Percentiles rank a stretch among this genome's conserved stretches.
Conservation (phyloP, 169 alveolate genomes). For the Nephromyces sp. region DNA sequence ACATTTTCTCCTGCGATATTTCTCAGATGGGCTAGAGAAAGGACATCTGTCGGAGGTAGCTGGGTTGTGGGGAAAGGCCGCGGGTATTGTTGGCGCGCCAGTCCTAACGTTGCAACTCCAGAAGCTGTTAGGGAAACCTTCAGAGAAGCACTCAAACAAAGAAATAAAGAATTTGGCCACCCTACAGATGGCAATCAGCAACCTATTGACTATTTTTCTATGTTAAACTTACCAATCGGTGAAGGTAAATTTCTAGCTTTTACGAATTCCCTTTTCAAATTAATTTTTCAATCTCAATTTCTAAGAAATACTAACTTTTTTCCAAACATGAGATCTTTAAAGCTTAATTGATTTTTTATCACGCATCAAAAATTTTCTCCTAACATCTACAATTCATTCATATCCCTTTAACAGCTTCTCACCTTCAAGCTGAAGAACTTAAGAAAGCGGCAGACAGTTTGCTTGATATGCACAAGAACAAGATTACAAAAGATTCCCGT, state of each 20-base stretch:
- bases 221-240: not conserved
- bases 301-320: too few relatives aligned
- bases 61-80: slow-evolving; percentile 18
- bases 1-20: too few relatives aligned
- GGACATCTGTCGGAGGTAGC: slow-evolving; percentile 24
- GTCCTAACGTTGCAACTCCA: not conserved
- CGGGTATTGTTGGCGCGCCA: slow-evolving; percentile 20
- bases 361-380: too few relatives aligned
- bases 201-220: not conserved
- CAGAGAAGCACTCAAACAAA: not conserved
- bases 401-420: too few relatives aligned
- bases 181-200: not conserved
- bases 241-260: too few relatives aligned
- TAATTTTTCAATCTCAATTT: too few relatives aligned
- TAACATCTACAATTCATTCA: too few relatives aligned
- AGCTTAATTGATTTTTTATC: too few relatives aligned
- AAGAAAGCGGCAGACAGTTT: not conserved
- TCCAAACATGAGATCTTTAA: too few relatives aligned
- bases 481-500: not conserved
- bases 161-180: not conserved
- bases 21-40: slow-evolving; percentile 29
- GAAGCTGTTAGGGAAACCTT: not conserved
- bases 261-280: too few relatives aligned
- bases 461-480: not conserved
- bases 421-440: not conserved